These are phyloP conservation scores for Colletotrichum orbiculare DNA, from an alignment of 2,329 filamentous ascomycete genomes.

Conservation along the genomic window DNA sequence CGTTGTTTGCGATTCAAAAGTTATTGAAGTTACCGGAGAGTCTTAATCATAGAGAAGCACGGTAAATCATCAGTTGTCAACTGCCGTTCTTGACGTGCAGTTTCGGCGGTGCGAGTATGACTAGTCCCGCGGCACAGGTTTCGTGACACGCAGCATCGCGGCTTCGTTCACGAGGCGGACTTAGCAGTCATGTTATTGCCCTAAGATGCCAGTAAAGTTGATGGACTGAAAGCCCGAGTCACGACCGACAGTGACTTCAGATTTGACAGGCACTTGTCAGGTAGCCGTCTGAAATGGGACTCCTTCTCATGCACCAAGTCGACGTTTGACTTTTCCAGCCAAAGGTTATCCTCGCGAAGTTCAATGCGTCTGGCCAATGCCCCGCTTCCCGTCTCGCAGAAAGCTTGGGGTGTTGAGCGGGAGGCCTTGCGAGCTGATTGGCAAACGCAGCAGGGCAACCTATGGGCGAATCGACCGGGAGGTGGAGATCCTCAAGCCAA, in stretches of 20 bases:
- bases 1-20: too few relatives aligned
- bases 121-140: too few relatives aligned
- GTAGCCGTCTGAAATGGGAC: constrained; percentile 12
- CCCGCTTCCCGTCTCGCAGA: neutral
- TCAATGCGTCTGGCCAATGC: constrained; percentile 3
- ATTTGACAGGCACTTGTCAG: constrained; percentile 22
- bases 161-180: too few relatives aligned
- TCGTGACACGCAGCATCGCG: too few relatives aligned
- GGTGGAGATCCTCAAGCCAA: constrained; percentile 10
- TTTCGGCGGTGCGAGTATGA: too few relatives aligned
- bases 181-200: too few relatives aligned
- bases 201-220: neutral
- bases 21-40: too few relatives aligned
- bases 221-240: constrained; percentile 1
- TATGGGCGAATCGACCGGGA: constrained; percentile 10
- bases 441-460: neutral
- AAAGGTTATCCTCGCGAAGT: constrained; percentile 1
- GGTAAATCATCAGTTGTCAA: too few relatives aligned
- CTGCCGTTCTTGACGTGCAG: too few relatives aligned
- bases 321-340: neutral
- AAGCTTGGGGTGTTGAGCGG: constrained; percentile 8
- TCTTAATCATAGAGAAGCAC: too few relatives aligned
- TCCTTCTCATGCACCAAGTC: constrained; percentile 11
- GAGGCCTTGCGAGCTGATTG: constrained; percentile 8
- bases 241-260: neutral